Evolutionary conservation across 2,329 filamentous ascomycete species (phyloP).

Genomic region (Microsporum canis): DNA sequence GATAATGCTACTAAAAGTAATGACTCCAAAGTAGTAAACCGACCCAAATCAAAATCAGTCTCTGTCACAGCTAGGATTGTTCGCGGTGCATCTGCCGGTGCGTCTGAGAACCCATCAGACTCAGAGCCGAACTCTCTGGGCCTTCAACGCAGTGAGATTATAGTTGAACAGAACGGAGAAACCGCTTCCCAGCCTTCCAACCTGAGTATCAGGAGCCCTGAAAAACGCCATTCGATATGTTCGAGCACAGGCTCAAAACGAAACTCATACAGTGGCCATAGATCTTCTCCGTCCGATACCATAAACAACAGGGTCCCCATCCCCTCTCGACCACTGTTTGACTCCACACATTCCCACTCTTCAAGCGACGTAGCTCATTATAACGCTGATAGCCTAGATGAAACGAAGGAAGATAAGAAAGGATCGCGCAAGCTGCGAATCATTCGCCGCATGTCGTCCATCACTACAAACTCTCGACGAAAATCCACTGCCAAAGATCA

Average conservation of each 20-base stretch:
- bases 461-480: constrained; percentile 42
- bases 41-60: constrained; percentile 53
- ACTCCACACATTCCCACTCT: constrained; percentile 22
- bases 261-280: constrained; percentile 27
- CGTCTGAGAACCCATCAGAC: constrained; percentile 18
- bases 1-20: background rate
- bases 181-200: constrained; percentile 14
- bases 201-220: constrained; percentile 21
- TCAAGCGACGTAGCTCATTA: constrained; percentile 24
- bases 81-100: constrained; percentile 42
- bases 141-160: constrained; percentile 46
- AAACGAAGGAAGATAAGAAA: constrained; percentile 41
- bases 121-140: constrained; percentile 30
- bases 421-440: constrained; percentile 49
- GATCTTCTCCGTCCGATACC: constrained; percentile 28
- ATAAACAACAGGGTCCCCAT: constrained; percentile 30
- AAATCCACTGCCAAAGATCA: constrained; percentile 28
- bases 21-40: background rate
- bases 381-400: constrained; percentile 24
- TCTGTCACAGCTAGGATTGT: constrained; percentile 80
- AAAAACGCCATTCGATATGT: constrained; percentile 31
- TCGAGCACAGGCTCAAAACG: constrained; percentile 29
- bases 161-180: constrained; percentile 53
- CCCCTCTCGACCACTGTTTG: constrained; percentile 29
- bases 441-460: constrained; percentile 56